phyloP scores from a whole-genome alignment of 495 filamentous ascomycete species.

The Penicillium ochrochloron region DNA sequence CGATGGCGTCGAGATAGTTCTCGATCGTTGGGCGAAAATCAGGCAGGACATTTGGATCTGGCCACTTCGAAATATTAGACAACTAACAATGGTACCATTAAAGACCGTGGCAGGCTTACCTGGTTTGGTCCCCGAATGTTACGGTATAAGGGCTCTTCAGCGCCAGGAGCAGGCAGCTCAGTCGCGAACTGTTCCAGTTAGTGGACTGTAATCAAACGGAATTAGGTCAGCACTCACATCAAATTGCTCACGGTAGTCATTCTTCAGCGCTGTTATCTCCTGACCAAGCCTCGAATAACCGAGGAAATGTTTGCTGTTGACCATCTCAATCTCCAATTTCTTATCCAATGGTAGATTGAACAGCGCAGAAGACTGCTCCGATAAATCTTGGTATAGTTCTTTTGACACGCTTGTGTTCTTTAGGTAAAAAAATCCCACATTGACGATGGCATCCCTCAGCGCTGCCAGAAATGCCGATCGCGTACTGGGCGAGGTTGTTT shows the following conservation, averaged over 20 bases:
- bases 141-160: slow-evolving; percentile 70
- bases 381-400: slow-evolving; percentile 67
- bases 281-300: slow-evolving; percentile 55
- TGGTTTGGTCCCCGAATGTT: slow-evolving; percentile 82
- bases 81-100: no score
- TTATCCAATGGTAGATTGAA: slow-evolving; percentile 84
- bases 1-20: slow-evolving; percentile 77
- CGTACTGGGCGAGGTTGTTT: not conserved
- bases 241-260: slow-evolving; percentile 77
- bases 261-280: slow-evolving; percentile 50
- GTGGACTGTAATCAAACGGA: not conserved
- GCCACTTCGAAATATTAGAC: slow-evolving; percentile 65
- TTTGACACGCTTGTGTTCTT: slow-evolving; percentile 78
- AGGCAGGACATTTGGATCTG: slow-evolving; percentile 67
- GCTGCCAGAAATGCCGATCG: not conserved
- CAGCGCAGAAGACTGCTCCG: slow-evolving; percentile 69
- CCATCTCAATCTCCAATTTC: slow-evolving; percentile 89
- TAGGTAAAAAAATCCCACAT: slow-evolving; percentile 82
- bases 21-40: slow-evolving; percentile 71
- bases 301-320: slow-evolving; percentile 70
- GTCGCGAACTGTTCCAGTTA: slow-evolving; percentile 48
- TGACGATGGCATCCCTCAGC: slow-evolving; percentile 4
- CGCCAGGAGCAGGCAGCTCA: slow-evolving; percentile 67
- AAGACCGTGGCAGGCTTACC: slow-evolving; percentile 24
- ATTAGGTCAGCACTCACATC: slow-evolving; percentile 62